Conservation (phyloP, 495 filamentous ascomycete species). For the Xylaria scruposa region DNA sequence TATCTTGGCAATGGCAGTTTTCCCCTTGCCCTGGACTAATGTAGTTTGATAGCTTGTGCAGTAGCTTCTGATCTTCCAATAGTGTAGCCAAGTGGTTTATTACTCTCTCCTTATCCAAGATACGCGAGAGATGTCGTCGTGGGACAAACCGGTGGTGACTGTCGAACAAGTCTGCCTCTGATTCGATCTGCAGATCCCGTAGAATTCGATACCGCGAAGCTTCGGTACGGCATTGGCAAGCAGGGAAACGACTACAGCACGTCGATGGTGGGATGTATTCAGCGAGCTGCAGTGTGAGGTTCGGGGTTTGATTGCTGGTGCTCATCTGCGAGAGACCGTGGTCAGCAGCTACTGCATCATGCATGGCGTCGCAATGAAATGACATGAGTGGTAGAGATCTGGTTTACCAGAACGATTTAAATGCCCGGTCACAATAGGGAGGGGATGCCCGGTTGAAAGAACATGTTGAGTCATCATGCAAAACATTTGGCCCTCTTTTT, state of each 20-base stretch:
- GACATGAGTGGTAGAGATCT: not conserved
- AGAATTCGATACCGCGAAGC: not conserved
- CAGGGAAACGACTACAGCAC: not conserved
- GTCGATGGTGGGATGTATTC: not conserved
- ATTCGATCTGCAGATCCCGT: not conserved
- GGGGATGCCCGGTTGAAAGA: not conserved
- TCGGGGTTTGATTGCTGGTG: not conserved
- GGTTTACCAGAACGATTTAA: not conserved
- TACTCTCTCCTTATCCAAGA: not conserved
- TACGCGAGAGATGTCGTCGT: not conserved
- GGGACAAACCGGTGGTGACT: not conserved
- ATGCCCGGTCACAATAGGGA: not conserved
- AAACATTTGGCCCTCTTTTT: not conserved
- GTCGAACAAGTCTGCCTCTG: not conserved
- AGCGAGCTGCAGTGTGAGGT: not conserved
- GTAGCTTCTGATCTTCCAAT: not conserved
- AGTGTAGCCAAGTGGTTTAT: not conserved
- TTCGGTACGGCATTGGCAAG: not conserved
- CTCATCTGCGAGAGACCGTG: not conserved
- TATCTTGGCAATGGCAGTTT: conserved; percentile 3
- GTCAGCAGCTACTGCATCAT: not conserved
- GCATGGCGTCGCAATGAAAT: not conserved
- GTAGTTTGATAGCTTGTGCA: not conserved
- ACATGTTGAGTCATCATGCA: not conserved
- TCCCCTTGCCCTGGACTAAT: not conserved